Evolutionary conservation across 192 early-diverging fungal species (phyloP).

Genomic region (Helicostylum pulchrum): DNA sequence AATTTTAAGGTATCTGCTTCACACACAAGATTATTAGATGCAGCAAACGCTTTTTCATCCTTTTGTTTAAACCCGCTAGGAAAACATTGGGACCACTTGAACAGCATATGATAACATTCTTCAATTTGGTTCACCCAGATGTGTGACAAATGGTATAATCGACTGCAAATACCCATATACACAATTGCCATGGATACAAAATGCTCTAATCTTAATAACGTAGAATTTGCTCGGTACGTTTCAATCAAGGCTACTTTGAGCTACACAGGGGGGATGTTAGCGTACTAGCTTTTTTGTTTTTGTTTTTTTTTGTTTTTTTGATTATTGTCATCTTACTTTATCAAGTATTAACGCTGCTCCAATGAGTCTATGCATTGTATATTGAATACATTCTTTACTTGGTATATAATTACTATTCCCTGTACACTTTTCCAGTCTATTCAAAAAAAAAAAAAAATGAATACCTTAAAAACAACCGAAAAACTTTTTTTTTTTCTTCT

Average conservation of each 20-base stretch:
- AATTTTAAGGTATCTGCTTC: constrained; percentile 3
- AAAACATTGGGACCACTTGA: constrained; percentile 13
- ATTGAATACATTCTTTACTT: constrained; percentile 19
- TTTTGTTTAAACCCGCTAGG: constrained; percentile 19
- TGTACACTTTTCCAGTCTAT: constrained; percentile 12
- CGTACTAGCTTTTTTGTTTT: neutral
- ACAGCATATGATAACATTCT: constrained; percentile 21
- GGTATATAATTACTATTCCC: constrained; percentile 19
- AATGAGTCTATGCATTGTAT: constrained; percentile 26
- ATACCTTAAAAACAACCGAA: neutral
- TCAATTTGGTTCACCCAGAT: constrained; percentile 7
- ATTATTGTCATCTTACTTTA: constrained; percentile 12
- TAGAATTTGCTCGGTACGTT: constrained; percentile 23
- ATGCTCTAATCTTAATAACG: constrained; percentile 21
- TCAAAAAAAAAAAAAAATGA: neutral
- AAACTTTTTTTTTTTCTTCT: neutral
- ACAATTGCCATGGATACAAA: constrained; percentile 23
- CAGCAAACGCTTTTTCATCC: neutral
- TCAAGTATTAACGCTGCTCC: constrained; percentile 22
- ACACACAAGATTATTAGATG: constrained; percentile 1
- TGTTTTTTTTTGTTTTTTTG: neutral
- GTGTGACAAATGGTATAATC: constrained; percentile 5
- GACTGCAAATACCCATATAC: constrained; percentile 17
- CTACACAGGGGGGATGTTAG: neutral
- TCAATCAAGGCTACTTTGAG: constrained; percentile 24